A percentile compares a stretch with the other conserved stretches of the same genome.
Evolutionary conservation across 495 filamentous ascomycete species (phyloP).

Genomic region (Neurospora hispaniola): DNA sequence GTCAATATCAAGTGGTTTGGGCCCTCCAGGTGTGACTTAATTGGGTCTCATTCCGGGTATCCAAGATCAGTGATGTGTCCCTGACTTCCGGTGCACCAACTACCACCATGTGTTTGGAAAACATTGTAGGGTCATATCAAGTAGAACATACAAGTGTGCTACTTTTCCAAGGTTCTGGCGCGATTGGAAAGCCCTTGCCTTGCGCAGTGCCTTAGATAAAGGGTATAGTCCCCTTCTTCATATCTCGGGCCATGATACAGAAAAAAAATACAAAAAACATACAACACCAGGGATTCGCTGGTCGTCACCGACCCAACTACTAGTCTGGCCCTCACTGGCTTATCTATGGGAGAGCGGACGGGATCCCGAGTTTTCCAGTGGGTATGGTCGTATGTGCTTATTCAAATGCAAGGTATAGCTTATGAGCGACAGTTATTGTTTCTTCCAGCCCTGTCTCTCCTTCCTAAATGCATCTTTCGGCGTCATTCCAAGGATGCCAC

Average conservation of each 20-base stretch:
- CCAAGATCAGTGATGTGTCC: neutral
- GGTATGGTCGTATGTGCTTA: too few species aligned
- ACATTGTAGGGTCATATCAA: neutral
- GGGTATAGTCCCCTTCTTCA: neutral
- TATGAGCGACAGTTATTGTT: too few species aligned
- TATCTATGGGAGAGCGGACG: constrained; percentile 37
- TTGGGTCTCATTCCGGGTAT: neutral
- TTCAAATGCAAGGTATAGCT: too few species aligned
- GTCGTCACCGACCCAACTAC: constrained; percentile 40
- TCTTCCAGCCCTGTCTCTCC: too few species aligned
- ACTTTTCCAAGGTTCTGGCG: neutral
- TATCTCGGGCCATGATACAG: neutral
- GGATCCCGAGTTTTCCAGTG: constrained; percentile 20
- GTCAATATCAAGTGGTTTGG: neutral
- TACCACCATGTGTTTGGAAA: neutral
- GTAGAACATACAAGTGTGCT: neutral
- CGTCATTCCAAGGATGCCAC: too few species aligned
- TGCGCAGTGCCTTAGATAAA: neutral
- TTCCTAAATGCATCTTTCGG: too few species aligned
- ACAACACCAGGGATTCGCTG: constrained; percentile 39
- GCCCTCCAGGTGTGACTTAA: neutral
- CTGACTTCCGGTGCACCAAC: neutral
- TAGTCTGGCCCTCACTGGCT: constrained; percentile 4
- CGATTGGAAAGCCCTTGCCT: too few species aligned
- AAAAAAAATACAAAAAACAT: constrained; percentile 7